Conservation (phyloP, 495 filamentous ascomycete genomes). For the Annulohypoxylon stygium region DNA sequence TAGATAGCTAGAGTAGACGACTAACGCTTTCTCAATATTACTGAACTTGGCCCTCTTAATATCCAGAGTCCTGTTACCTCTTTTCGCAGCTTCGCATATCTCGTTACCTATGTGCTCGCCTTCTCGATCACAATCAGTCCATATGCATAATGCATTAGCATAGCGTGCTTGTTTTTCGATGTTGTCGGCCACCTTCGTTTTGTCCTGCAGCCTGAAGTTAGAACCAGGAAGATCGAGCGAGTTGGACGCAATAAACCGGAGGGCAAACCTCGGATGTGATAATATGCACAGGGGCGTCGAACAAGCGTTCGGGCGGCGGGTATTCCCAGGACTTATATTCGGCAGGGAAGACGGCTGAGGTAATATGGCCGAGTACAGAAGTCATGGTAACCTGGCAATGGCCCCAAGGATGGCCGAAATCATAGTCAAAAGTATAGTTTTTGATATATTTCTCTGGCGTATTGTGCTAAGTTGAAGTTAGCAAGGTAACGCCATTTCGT, state of each 20-base stretch:
- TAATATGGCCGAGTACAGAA: conserved; percentile 88
- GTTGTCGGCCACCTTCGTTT: conserved; percentile 83
- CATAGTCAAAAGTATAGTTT: conserved; percentile 92
- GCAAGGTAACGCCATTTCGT: conserved; percentile 1
- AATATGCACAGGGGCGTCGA: conserved; percentile 81
- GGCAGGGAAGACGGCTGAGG: conserved; percentile 74
- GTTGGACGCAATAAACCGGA: background rate
- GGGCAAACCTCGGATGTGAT: conserved; percentile 71
- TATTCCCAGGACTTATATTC: conserved; percentile 82
- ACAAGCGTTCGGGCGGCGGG: conserved; percentile 81
- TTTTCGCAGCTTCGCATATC: conserved; percentile 82
- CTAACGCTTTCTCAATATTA: conserved; percentile 92
- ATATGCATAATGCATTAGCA: conserved; percentile 84
- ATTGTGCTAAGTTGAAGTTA: conserved; percentile 58
- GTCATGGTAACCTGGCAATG: conserved; percentile 90
- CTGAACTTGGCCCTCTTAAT: conserved; percentile 91
- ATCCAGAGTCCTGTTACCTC: conserved; percentile 78
- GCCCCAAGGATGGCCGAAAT: conserved; percentile 86
- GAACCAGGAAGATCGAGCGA: conserved; percentile 32
- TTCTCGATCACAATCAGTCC: conserved; percentile 99
- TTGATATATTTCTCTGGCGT: conserved; percentile 82
- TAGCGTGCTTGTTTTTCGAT: conserved; percentile 81
- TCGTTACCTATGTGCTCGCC: conserved; percentile 97
- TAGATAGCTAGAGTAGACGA: conserved; percentile 31
- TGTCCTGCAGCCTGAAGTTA: conserved; percentile 68